Percentiles rank a stretch among this genome's conserved stretches.
These are phyloP conservation scores for Monosporascus sp. DNA, from an alignment of 2,329 filamentous ascomycete genomes.

Conservation along the genomic window DNA sequence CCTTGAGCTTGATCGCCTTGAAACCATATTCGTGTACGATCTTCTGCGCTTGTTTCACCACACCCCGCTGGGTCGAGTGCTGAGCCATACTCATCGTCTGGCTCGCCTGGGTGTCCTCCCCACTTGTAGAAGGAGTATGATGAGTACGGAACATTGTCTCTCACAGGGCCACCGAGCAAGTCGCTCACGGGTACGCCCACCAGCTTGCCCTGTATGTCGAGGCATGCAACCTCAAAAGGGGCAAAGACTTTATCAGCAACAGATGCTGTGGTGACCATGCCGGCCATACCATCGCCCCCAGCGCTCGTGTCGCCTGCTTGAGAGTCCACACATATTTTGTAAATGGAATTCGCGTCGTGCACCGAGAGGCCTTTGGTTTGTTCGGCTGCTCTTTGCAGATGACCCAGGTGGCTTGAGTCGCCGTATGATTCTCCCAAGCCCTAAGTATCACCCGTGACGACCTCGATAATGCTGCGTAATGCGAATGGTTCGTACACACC, in stretches of 20 bases:
- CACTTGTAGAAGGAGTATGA: constrained; percentile 41
- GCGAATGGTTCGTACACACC: constrained; percentile 39
- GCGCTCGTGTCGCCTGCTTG: constrained; percentile 12
- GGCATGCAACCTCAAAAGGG: constrained; percentile 37
- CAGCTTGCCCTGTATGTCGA: constrained; percentile 37
- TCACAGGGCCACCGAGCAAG: constrained; percentile 33
- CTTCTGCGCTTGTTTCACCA: constrained; percentile 30
- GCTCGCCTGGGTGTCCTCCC: constrained; percentile 32
- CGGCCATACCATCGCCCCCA: constrained; percentile 27
- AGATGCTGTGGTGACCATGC: constrained; percentile 37
- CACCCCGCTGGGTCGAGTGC: constrained; percentile 30
- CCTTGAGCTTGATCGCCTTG: constrained; percentile 38
- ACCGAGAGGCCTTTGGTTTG: constrained; percentile 25
- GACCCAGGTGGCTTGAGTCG: constrained; percentile 31
- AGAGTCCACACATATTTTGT: constrained; percentile 15
- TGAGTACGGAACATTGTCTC: constrained; percentile 36
- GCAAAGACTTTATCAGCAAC: constrained; percentile 37
- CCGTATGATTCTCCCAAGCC: constrained; percentile 38
- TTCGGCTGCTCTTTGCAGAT: constrained; percentile 27
- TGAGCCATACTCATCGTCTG: constrained; percentile 34
- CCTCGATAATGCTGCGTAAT: constrained; percentile 36
- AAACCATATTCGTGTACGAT: constrained; percentile 38
- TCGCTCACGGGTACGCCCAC: constrained; percentile 34
- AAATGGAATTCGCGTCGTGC: constrained; percentile 24
- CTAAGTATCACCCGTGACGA: constrained; percentile 28